Evolutionary conservation across 2,329 filamentous ascomycete species (phyloP), one percentile per base, ranked within the genome.

Genomic region (Pseudopyricularia javanii): DNA sequence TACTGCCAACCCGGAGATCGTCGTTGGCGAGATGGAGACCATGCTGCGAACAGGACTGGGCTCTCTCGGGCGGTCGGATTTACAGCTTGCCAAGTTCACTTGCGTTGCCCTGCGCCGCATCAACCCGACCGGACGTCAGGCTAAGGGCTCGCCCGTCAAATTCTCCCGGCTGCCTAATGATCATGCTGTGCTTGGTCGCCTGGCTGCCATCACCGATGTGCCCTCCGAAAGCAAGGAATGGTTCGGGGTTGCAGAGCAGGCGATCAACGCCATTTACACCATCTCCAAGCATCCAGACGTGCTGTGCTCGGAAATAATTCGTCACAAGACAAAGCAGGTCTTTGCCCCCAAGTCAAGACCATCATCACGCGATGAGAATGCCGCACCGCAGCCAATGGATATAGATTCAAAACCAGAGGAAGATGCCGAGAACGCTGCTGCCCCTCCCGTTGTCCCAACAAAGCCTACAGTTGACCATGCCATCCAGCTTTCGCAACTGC

Each of bases 181-280:
- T 55, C 91, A 98, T 63, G 89, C 91, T 8, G 86, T 97, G 17
- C 74, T 96, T 28, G 73, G 77, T 4, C 86, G 86, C 61, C 75
- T 98, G 8, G 89, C 89, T 9, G 83, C 86, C 20, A 91, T 97
- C 61, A 83, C 86, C 17, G 89, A 96, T 58, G 82, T 96, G 5
- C 78, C 83, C 6, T 91, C 89, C 0, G 85, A 95, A 55, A 95
- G 85, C 70, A 93, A 94, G 64, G 50, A 51, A 22, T 98, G 93
- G 88, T 91, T 88, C 61, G 93, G 93, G 3, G 84, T 97, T 45
- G 91, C 93, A 20, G 94, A 98, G 65, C 93, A 98, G 69, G 91
- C 93, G 8, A 88, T 98, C 64, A 88, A 87, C 59, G 93, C 93
- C 49, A 96, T 98, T 50, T 98, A 98, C 62, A 83, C 88, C 28